Conservation (phyloP, 441 rosid genomes). For the Erodium moschatum region DNA sequence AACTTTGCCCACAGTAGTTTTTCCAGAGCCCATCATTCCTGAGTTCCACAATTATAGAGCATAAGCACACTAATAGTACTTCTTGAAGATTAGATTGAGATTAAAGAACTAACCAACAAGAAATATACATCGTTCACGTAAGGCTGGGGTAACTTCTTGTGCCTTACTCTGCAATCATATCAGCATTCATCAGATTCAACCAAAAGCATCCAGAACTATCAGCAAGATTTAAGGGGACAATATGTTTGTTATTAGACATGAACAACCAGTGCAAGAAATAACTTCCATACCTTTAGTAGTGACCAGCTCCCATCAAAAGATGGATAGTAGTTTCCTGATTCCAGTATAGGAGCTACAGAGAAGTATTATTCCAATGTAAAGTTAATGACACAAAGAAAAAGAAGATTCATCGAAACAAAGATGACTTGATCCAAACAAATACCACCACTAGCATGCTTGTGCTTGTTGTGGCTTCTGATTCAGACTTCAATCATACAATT, state of each 20-base stretch:
- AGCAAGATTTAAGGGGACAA: not conserved
- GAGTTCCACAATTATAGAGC: not conserved
- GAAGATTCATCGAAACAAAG: no score
- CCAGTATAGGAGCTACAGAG: conserved; percentile 18
- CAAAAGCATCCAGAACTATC: not conserved
- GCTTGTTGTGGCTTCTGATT: no score
- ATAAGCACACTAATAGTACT: not conserved
- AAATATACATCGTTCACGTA: conserved; percentile 31
- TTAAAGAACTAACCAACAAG: conserved; percentile 36
- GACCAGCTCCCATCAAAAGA: conserved; percentile 23
- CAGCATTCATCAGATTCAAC: not conserved
- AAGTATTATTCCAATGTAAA: not conserved
- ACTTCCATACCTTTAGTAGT: conserved; percentile 26
- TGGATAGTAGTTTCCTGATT: conserved; percentile 19
- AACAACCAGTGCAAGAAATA: not conserved
- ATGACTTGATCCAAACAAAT: not conserved
- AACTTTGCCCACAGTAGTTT: conserved; percentile 40
- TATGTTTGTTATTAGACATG: not conserved
- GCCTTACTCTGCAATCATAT: conserved; percentile 29
- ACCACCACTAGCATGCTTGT: no score
- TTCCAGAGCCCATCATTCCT: conserved; percentile 57
- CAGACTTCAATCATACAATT: no score
- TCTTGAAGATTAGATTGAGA: not conserved
- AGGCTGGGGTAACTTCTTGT: conserved; percentile 24
- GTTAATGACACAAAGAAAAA: not conserved